Base-by-base conservation (phyloP, 2,329 filamentous ascomycete genomes). In the Amauroascus verrucosus region DNA sequence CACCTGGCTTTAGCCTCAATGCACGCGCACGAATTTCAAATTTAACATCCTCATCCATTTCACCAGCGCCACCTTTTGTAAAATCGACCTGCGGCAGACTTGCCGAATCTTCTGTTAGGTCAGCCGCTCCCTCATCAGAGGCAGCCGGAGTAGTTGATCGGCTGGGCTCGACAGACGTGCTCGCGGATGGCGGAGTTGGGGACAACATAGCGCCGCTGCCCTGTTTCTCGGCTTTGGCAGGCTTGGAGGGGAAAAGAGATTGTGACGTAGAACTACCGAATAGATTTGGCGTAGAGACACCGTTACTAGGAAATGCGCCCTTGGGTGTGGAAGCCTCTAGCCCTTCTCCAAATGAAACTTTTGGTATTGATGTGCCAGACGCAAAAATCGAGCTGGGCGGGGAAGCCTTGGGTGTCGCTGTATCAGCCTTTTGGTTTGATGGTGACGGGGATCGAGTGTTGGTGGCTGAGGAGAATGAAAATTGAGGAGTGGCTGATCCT, bases 11-110 rank as follows among this genome's bases (percentile, higher is more conserved):
- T 68, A 81, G 80, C 65, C 84, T 84, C 58, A 84, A 70, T 11
- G 81, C 84, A 67, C 87, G 88, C 43, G 83, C 82, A 22, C 83
- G 80, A 13, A 85, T 77, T 64, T 91, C 84, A 65, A 85, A 78
- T 18, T 89, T 66, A 35, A 83, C 73, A 30, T 81, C 77, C 66
- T 93, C 87, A 54, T 87, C 78, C 64, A 86, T 83, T 65, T 90
- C 85, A 22, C 83, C 83, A 38, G 82, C 78, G 14, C 80, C 80
- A 53, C 77, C 79, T 58, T 79, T 75, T 50, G 82, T 82, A 61
- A 91, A 76, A 64, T 84, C 83, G 59, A 87, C 78, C 67, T 87
- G 84, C 65, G 83, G 78, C 56, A 86, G 77, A 64, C 78, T 76
- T 63, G 79, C 79, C 0, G 62, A 53, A 59, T 81, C 80, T 58